These are phyloP conservation scores for Serpula lacrymans DNA, from an alignment of 768 basidiomycete genomes.

Conservation along the genomic window DNA sequence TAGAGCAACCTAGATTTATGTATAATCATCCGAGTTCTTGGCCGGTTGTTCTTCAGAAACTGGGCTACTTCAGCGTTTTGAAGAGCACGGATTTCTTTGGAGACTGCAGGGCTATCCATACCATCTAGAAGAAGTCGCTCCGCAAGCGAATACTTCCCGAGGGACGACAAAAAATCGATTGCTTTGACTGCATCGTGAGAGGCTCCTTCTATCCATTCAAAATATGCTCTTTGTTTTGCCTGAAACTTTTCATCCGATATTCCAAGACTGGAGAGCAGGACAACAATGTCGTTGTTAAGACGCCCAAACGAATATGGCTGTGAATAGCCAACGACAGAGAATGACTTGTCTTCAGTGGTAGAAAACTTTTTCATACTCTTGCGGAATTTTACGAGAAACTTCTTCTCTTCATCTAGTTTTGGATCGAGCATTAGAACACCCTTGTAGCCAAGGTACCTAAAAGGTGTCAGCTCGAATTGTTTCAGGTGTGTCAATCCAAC, in stretches of 20 bases:
- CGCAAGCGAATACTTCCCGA: slow-evolving; percentile 45
- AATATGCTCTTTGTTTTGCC: slow-evolving; percentile 55
- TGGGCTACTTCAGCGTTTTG: slow-evolving; percentile 51
- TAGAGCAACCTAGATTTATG: slow-evolving; percentile 60
- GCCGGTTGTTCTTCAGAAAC: slow-evolving; percentile 52
- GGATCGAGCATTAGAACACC: slow-evolving; percentile 69
- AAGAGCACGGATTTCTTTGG: slow-evolving; percentile 35
- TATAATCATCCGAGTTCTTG: slow-evolving; percentile 56
- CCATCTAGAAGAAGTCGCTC: slow-evolving; percentile 56
- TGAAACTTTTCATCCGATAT: slow-evolving; percentile 51
- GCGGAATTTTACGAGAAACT: slow-evolving; percentile 53
- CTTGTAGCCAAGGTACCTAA: slow-evolving; percentile 68
- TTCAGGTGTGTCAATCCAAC: slow-evolving; percentile 25
- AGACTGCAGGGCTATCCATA: slow-evolving; percentile 41
- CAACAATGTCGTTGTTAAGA: slow-evolving; percentile 68
- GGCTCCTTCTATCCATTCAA: slow-evolving; percentile 54
- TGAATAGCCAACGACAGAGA: slow-evolving; percentile 66
- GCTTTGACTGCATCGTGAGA: slow-evolving; percentile 45
- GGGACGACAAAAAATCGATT: slow-evolving; percentile 52
- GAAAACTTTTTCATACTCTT: slow-evolving; percentile 71
- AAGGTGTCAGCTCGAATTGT: neutral
- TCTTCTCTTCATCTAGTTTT: slow-evolving; percentile 44
- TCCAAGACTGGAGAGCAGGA: slow-evolving; percentile 62
- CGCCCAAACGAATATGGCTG: slow-evolving; percentile 62
- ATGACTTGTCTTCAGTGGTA: slow-evolving; percentile 52